Conservation (phyloP, 257 asterid species). For the Solanum tarapatanum region DNA sequence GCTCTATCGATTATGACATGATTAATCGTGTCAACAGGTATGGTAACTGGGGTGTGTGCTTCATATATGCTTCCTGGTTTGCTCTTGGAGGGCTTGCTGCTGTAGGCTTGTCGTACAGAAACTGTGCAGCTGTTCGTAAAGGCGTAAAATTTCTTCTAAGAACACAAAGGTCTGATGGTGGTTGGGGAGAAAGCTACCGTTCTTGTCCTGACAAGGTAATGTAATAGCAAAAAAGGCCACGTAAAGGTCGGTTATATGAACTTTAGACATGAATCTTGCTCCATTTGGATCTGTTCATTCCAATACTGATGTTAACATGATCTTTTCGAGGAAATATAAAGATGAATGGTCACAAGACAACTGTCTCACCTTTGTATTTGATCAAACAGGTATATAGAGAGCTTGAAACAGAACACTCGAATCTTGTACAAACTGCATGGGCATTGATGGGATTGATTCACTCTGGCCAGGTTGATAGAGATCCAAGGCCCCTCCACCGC, state of each 20-base stretch:
- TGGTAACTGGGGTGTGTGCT: conserved; percentile 81
- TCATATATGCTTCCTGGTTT: conserved; percentile 71
- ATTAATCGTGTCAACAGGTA: conserved; percentile 21
- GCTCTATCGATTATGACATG: neutral
- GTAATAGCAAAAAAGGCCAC: neutral
- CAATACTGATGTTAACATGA: too few relatives aligned
- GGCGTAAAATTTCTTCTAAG: conserved; percentile 44
- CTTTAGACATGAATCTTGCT: neutral
- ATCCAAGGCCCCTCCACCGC: conserved; percentile 51
- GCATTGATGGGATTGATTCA: conserved; percentile 69
- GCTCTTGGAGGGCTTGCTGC: conserved; percentile 64
- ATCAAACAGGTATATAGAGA: conserved; percentile 40
- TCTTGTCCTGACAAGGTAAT: conserved; percentile 41
- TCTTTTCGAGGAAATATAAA: neutral
- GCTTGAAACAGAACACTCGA: conserved; percentile 43
- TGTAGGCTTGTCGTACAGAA: conserved; percentile 40
- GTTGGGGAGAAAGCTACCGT: conserved; percentile 86
- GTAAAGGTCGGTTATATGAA: neutral
- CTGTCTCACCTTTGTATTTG: neutral
- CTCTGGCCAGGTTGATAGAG: conserved; percentile 53
- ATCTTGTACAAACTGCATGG: conserved; percentile 79
- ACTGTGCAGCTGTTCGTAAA: conserved; percentile 39
- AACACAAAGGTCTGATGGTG: conserved; percentile 58
- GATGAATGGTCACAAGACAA: neutral
- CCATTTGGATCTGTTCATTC: neutral